Base-by-base conservation (phyloP, 1,284 basidiomycete genomes). In the Papiliotrema laurentii region DNA sequence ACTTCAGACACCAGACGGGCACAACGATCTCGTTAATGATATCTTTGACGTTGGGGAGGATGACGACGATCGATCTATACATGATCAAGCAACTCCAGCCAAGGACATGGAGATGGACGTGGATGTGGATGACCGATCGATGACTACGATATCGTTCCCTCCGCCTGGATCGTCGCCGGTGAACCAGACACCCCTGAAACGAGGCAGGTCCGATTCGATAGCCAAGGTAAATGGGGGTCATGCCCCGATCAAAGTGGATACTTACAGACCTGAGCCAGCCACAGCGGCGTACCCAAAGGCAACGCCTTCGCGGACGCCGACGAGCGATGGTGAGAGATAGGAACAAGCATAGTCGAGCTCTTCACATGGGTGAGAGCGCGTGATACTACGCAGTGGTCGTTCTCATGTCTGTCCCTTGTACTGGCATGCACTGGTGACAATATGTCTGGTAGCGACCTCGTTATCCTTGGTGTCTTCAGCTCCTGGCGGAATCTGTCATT, bases 11-110 rank as follows among this genome's bases (percentile, higher is more conserved):
- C 49, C 51, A 9, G 50, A 45, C 4, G 44, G 43, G 1, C 33
- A 43, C 28, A 33, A 34, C 34, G 48, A 49, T 31, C 45, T 59
- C 27, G 47, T 64, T 11, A 53, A 55, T 36, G 60, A 62, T 27
- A 58, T 60, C 35, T 64, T 61, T 50, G 62, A 57, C 18, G 50
- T 38, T 13, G 51, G 48, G 16, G 53, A 52, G 18, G 41, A 47
- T 16, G 51, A 50, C 14, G 53, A 51, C 27, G 42, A 43, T 38
- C n/a, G n/a, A n/a, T n/a, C n/a, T n/a, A n/a, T n/a, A n/a, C n/a
- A n/a, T n/a, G n/a, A n/a, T n/a, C n/a, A n/a, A n/a, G n/a, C n/a
- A n/a, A n/a, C n/a, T n/a, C n/a, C n/a, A n/a, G 53, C 14, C 14
- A 21, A 22, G 41, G 41, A 43, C 19, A 33, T 31, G 27, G 41